Evolutionary conservation across 345 rosid species (phyloP).

Genomic region (Bruguiera sexangula): DNA sequence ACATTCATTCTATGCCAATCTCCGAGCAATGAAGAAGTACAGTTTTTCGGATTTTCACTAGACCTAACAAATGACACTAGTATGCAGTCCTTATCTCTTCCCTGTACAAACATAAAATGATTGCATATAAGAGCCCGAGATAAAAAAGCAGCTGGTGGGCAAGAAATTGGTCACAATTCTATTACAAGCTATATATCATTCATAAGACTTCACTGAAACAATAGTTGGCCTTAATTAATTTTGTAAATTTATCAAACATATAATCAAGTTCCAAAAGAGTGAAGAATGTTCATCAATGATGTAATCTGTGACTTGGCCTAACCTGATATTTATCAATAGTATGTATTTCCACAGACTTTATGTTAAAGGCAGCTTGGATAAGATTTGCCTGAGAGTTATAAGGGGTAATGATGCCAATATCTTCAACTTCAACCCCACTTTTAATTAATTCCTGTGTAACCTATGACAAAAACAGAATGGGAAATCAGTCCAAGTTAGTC

Average conservation of each 20-base stretch:
- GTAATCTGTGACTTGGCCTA: constrained; percentile 8
- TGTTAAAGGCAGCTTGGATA: constrained; percentile 42
- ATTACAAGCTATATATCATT: neutral
- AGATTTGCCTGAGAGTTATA: constrained; percentile 87
- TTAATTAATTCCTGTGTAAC: constrained; percentile 52
- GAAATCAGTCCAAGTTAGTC: neutral
- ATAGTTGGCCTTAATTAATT: too few species aligned
- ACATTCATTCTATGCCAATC: constrained; percentile 99
- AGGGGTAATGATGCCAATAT: constrained; percentile 90
- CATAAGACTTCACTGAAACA: neutral
- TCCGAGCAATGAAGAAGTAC: constrained; percentile 70
- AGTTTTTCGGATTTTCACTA: constrained; percentile 53
- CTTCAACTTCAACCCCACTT: constrained; percentile 62
- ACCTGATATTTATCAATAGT: constrained; percentile 99
- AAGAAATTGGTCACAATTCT: neutral
- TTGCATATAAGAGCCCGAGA: too few species aligned
- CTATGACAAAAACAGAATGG: constrained; percentile 31
- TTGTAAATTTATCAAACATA: too few species aligned
- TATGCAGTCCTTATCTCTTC: constrained; percentile 95
- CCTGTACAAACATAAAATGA: constrained; percentile 39
- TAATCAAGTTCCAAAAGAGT: too few species aligned
- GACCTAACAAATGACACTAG: constrained; percentile 82
- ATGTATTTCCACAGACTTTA: constrained; percentile 71
- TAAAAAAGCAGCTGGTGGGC: neutral
- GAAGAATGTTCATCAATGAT: too few species aligned